Evolutionary conservation across 2,329 filamentous ascomycete genomes (phyloP), one percentile per base, ranked within the genome.

Genomic region (Lomentospora prolificans): DNA sequence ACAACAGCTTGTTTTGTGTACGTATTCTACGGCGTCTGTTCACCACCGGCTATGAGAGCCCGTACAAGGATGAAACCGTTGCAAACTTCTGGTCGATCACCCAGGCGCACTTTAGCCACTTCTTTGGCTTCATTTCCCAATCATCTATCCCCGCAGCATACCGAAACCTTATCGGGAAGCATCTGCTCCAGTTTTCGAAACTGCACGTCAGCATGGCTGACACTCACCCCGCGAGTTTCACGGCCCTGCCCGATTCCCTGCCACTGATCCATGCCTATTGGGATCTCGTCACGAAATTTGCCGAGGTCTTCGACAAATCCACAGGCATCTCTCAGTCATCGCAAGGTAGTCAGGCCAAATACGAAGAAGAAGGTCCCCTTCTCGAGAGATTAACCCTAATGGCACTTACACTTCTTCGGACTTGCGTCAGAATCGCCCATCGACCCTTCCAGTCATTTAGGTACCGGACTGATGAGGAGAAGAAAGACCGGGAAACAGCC

Each of bases 131-230:
- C 58, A 75, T 86, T 53, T 76, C 77, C 60, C 74, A 78, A 44
- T 77, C 82, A 52, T 77, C 73, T 4, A 68, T 80, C 2, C 70
- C 85, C 1, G 67, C 75, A 3, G 69, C 72, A 3, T 78, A 83
- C 24, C 79, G 81, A 57, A 79, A 78, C 33, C 66, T 86, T 24
- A 73, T 95, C n/a, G 87, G 88, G 61, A 95, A 90, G 66, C 91
- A 96, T 65, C 75, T 96, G 2, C 72, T 96, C 44, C 91, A 97
- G 65, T 85, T 97, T 52, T 85, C 91, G 3, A 99, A 97, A 69
- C 75, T 99, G 3, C 94, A 97, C 66, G 78, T 95, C 39, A 85
- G 90, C 56, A 92, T 97, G 85, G 84, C 89, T 1, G 82, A 82
- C 52, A 73, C 77, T 4, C 90, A 96, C 66, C 84, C 91, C 1